These are phyloP conservation scores for Ascochyta koolunga DNA, from an alignment of 2,329 filamentous ascomycete genomes.

Conservation along the genomic window DNA sequence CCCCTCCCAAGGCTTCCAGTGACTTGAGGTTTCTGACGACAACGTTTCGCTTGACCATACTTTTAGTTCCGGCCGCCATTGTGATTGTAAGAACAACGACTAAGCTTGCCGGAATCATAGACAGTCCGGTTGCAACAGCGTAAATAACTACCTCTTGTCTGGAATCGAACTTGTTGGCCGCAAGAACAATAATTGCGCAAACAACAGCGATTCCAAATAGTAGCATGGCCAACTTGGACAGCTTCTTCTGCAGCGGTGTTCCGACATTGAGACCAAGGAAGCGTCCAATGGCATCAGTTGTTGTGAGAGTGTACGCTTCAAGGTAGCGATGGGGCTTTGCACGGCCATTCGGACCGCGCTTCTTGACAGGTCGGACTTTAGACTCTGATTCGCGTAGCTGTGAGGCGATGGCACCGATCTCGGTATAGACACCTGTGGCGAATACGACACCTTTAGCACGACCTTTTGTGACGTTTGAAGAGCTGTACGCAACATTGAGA, in stretches of 20 bases:
- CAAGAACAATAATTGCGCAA: slow-evolving; percentile 50
- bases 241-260: slow-evolving; percentile 47
- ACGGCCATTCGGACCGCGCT: slow-evolving; percentile 46
- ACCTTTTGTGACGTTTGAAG: slow-evolving; percentile 71
- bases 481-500: slow-evolving; percentile 68
- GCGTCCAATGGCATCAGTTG: slow-evolving; percentile 45
- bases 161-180: slow-evolving; percentile 46
- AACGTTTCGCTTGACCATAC: slow-evolving; percentile 46
- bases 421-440: slow-evolving; percentile 72
- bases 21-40: slow-evolving; percentile 44
- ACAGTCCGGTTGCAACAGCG: slow-evolving; percentile 47
- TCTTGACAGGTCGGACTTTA: slow-evolving; percentile 51
- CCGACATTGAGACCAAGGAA: slow-evolving; percentile 51
- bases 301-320: slow-evolving; percentile 60
- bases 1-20: slow-evolving; percentile 45
- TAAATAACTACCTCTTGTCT: slow-evolving; percentile 50
- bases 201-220: slow-evolving; percentile 48
- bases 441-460: slow-evolving; percentile 72
- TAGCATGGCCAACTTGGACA: slow-evolving; percentile 40
- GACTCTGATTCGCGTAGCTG: slow-evolving; percentile 62
- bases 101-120: slow-evolving; percentile 48
- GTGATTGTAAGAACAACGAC: slow-evolving; percentile 50
- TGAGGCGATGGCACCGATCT: slow-evolving; percentile 76
- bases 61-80: slow-evolving; percentile 48
- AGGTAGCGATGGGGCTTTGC: slow-evolving; percentile 49